Base-by-base conservation (phyloP, 805 yeast genomes). In the Nakazawaea peltata region DNA sequence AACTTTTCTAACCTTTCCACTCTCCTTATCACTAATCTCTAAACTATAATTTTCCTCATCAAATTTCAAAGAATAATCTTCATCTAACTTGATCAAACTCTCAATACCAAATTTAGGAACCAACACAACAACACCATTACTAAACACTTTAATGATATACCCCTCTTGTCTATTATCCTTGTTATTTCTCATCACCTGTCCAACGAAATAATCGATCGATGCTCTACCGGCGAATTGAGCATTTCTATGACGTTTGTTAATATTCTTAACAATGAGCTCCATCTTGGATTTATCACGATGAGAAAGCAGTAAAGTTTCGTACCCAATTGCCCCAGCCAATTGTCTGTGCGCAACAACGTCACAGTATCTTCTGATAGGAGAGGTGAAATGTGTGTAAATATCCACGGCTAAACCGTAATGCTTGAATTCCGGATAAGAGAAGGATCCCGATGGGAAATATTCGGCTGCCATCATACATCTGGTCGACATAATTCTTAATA, bases 381-480 rank as follows among this genome's bases (percentile, higher is more conserved):
- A 87, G 2, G 99, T 92, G 69, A 88, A 92, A 69, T 92, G 99
- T 1, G 99, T 92, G 59, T 92, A 92, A 30, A 92, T 92, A 47
- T 88, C 97, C 34, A 90, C 87, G 3, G 99, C 99, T 44, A 92
- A 69, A 56, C 99, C 99, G 57, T 92, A 92, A 67, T 92, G 99
- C 43, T 81, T 76, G 66, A 85, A 92, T 44, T 92, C 98, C 11
- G 94, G 77, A 52, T 86, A 85, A 8, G 94, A 83, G 50, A 69
- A 85, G 12, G 82, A 77, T 7, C 99, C 97, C 0, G 95, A 75
- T 9, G 94, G 78, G 63, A 92, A 92, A 54, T 92, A 92, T 54
- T 90, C 97, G 2, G 99, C 99, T 2, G 98, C 95, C 82, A 87
- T 85, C 98, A 92, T 92, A 61, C 97, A 90, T 50, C 99, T 73